A percentile compares a stretch with the other conserved stretches of the same genome.
Conservation (phyloP, 139 green algal species). For the Auxenochlorella pyrenoidosa region DNA sequence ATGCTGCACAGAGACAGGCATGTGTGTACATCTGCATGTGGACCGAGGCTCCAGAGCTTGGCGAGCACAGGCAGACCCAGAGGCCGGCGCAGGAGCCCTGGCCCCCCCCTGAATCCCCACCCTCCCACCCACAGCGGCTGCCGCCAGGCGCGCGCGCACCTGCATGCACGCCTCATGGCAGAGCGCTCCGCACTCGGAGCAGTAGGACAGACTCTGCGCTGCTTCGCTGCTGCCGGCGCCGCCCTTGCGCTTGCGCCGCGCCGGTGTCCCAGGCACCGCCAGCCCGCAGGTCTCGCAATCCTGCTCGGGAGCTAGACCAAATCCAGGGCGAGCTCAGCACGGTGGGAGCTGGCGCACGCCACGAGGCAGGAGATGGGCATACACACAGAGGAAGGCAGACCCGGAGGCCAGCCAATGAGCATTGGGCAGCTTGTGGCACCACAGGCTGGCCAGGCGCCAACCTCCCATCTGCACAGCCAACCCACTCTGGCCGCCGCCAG, state of each 20-base stretch:
- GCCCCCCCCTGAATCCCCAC: not conserved
- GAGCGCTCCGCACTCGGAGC: slow-evolving; percentile 30
- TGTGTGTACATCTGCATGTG: no score
- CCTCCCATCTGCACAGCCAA: no score
- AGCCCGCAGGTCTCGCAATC: slow-evolving; percentile 31
- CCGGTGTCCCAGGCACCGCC: not conserved
- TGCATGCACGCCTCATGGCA: slow-evolving; percentile 42
- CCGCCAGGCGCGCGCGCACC: not conserved
- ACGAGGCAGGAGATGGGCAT: no score
- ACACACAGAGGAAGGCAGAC: not conserved
- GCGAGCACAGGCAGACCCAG: no score
- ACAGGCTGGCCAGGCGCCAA: no score
- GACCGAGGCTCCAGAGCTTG: no score
- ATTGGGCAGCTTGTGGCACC: no score
- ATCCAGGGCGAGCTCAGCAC: no score
- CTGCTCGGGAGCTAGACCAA: not conserved
- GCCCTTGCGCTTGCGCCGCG: not conserved
- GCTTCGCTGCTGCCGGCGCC: not conserved
- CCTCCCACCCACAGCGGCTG: not conserved
- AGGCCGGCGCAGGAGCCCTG: not conserved
- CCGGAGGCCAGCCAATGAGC: not conserved
- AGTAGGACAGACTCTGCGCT: slow-evolving; percentile 5
- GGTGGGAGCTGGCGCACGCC: no score
- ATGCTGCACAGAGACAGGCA: no score
- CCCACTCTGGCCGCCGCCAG: no score